These are phyloP conservation scores for Cladosporium sp. DNA, from an alignment of 2,329 filamentous ascomycete species.

Conservation along the genomic window DNA sequence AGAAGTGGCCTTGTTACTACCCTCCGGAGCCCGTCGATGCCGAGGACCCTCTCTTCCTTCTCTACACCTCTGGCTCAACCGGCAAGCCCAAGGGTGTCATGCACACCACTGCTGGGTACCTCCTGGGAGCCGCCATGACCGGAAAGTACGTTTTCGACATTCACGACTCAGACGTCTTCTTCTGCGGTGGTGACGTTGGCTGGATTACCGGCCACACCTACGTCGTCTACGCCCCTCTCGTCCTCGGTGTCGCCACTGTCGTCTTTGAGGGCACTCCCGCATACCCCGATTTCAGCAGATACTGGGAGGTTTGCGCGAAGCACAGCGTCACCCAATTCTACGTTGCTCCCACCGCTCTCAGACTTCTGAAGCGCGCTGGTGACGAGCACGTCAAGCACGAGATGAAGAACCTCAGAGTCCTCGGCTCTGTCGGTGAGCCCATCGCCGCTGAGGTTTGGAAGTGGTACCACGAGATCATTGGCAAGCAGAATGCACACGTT, in stretches of 20 bases:
- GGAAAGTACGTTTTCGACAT: constrained; percentile 99
- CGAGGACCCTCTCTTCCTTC: constrained; percentile 93
- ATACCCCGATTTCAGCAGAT: constrained; percentile 95
- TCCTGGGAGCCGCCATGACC: constrained; percentile 87
- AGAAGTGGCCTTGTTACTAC: constrained; percentile 93
- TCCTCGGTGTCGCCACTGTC: constrained; percentile 89
- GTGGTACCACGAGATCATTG: constrained; percentile 96
- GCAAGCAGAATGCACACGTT: constrained; percentile 87
- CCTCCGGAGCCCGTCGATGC: constrained; percentile 83
- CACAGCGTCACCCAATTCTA: constrained; percentile 97
- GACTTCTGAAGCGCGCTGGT: constrained; percentile 90
- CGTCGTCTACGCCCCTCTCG: constrained; percentile 89
- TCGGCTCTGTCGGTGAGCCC: constrained; percentile 94
- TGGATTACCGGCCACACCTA: constrained; percentile 99
- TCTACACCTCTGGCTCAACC: constrained; percentile 96
- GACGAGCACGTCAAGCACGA: constrained; percentile 84
- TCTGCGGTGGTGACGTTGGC: constrained; percentile 96
- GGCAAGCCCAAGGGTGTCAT: constrained; percentile 98
- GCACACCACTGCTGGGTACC: constrained; percentile 93
- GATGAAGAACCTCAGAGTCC: constrained; percentile 82
- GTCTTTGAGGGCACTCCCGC: constrained; percentile 97
- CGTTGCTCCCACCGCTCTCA: constrained; percentile 88
- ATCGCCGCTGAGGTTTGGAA: constrained; percentile 99
- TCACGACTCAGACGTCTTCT: constrained; percentile 87
- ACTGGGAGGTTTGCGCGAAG: constrained; percentile 98